Evolutionary conservation across 805 yeast species (phyloP), one percentile per base, ranked within the genome.

Genomic region (Pichia sporocuriosa): DNA sequence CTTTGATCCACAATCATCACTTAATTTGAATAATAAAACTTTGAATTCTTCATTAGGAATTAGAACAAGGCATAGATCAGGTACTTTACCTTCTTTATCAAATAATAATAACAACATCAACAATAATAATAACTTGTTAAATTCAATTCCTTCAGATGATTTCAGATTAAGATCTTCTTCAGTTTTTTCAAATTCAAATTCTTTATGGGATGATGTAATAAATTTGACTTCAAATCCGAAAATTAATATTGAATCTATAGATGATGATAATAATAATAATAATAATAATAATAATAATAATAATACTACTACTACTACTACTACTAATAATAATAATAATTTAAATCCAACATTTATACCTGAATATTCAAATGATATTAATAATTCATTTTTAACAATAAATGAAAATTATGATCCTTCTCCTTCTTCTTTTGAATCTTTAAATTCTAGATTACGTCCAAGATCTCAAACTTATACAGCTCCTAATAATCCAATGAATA

Each of bases 1-100:
- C 13, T 26, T 26, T 7, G 29, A 26, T 26, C 13, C 29, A 9
- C 29, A 26, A 6, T 26, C 29, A 7, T 26, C 29, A 12, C n/a
- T 11, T 26, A 26, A 11, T 26, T 26, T 15, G 6, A 26, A 26
- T 12, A 16, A 37, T 16, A 29, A 30, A 8, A 35, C 35, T 6
- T 32, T 40, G 2, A 7, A 23, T 1, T 30, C 44, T 3, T 25
- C 44, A 3, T 22, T 45, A 13, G 68, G 73, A 3, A 57, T 66
- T 39, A 64, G 77, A 51, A 67, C 75, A 13, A 70, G 93, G 47
- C 77, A 83, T 34, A 70, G 94, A 49, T 84, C 93, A 2, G 93
- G 93, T 3, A 84, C 94, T 12, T 63, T 84, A 36, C 90, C 93
- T 69, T 79, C 41, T 23, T 30, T 50, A 36, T 46, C 58, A 4